phyloP scores from a whole-genome alignment of 495 filamentous ascomycete genomes.

The Lentithecium fluviatile region DNA sequence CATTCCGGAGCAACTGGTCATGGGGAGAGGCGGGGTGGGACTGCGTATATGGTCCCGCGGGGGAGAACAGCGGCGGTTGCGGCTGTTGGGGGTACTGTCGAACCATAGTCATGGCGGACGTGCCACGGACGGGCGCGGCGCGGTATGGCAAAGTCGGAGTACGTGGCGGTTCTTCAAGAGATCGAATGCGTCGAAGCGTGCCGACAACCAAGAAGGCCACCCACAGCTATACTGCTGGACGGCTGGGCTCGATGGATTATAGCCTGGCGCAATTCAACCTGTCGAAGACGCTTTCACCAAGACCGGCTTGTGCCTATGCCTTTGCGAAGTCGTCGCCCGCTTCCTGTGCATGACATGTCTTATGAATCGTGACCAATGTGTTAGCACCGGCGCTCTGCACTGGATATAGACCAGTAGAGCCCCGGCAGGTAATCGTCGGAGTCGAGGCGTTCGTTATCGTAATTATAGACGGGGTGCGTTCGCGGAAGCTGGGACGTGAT shows the following conservation, averaged over 20 bases:
- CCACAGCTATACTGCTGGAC: background rate
- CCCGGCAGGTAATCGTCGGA: background rate
- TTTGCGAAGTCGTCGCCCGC: slow-evolving; percentile 39
- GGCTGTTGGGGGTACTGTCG: slow-evolving; percentile 32
- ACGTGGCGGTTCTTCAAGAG: background rate
- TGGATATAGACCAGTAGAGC: slow-evolving; percentile 26
- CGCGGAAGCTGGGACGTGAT: background rate
- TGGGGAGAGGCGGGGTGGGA: slow-evolving; percentile 22
- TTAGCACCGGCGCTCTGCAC: slow-evolving; percentile 24
- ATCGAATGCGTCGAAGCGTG: background rate
- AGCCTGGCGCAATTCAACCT: slow-evolving; percentile 5
- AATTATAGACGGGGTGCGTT: background rate
- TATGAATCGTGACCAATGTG: slow-evolving; percentile 13
- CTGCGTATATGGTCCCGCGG: slow-evolving; percentile 13
- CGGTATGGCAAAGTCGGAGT: background rate
- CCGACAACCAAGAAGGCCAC: background rate
- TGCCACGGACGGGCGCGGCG: background rate
- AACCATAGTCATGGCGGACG: slow-evolving; percentile 34
- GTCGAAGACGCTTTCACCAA: slow-evolving; percentile 33
- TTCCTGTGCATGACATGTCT: slow-evolving; percentile 37
- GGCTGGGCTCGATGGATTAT: background rate
- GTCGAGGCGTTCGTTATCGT: background rate
- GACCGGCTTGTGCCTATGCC: slow-evolving; percentile 42
- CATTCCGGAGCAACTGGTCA: slow-evolving; percentile 18
- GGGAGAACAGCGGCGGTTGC: slow-evolving; percentile 22